These are phyloP conservation scores for Lolium rigidum DNA, from an alignment of 176 grass and related monocot genomes.

Conservation along the genomic window DNA sequence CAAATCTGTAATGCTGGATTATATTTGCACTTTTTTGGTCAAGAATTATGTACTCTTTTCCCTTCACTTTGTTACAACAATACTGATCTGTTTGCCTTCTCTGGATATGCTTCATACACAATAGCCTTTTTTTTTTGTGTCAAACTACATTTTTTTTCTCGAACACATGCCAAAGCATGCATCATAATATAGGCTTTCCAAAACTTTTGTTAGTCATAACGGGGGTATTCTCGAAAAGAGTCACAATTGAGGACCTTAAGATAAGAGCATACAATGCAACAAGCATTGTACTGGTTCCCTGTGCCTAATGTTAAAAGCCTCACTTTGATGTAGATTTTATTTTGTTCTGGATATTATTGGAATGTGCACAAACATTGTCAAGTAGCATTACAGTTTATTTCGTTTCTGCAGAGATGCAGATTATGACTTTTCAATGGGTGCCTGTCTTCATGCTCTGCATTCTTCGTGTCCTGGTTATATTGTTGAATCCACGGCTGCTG, in stretches of 20 bases:
- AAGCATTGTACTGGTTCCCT: background rate
- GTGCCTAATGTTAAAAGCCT: conserved; percentile 10
- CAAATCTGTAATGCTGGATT: conserved; percentile 16
- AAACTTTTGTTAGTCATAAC: background rate
- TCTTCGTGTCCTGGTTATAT: conserved; percentile 72
- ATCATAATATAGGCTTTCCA: background rate
- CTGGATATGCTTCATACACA: background rate
- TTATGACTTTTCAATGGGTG: conserved; percentile 86
- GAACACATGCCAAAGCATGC: no score
- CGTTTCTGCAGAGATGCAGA: conserved; percentile 64
- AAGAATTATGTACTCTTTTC: background rate
- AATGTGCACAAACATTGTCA: conserved; percentile 8
- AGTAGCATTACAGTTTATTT: conserved; percentile 5
- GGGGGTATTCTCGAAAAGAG: background rate
- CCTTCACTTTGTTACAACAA: conserved; percentile 12
- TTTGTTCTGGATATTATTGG: conserved; percentile 11
- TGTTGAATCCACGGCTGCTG: conserved; percentile 83
- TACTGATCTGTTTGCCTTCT: conserved; percentile 5
- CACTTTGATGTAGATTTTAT: conserved; percentile 20
- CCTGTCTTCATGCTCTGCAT: conserved; percentile 82
- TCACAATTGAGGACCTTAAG: conserved; percentile 5
- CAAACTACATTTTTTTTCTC: conserved; percentile 17
- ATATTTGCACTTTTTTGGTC: conserved; percentile 9
- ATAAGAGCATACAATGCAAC: background rate
- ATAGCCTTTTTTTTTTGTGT: background rate